Conservation (phyloP, 2,329 filamentous ascomycete species). For the Talaromyces albobiverticillius region DNA sequence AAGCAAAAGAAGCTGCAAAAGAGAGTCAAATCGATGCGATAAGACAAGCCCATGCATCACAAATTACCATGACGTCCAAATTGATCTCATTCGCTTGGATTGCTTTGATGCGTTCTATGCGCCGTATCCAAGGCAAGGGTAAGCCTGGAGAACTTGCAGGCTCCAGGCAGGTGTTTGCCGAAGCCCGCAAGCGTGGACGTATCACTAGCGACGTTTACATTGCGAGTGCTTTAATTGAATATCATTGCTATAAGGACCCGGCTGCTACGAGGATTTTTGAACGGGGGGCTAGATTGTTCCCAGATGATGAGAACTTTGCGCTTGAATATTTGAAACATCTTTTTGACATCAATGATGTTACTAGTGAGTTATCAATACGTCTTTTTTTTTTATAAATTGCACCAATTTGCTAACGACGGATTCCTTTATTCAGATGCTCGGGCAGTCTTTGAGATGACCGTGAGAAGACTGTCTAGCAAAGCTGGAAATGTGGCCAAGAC, state of each 20-base stretch:
- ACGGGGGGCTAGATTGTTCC: conserved; percentile 87
- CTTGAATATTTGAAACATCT: conserved; percentile 95
- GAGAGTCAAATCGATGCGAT: conserved; percentile 56
- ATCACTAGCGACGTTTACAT: conserved; percentile 95
- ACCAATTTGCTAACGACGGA: conserved; percentile 16
- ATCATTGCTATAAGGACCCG: conserved; percentile 90
- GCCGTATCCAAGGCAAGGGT: conserved; percentile 82
- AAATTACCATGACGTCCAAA: conserved; percentile 73
- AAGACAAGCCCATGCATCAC: conserved; percentile 65
- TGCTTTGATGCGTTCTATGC: conserved; percentile 87
- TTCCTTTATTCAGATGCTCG: conserved; percentile 68
- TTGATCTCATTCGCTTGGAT: conserved; percentile 95
- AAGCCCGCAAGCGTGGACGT: conserved; percentile 81
- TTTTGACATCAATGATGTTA: conserved; percentile 86
- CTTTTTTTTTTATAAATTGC: too few species aligned
- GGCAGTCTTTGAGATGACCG: conserved; percentile 92
- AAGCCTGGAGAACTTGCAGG: conserved; percentile 68
- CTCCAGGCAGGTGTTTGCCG: conserved; percentile 81
- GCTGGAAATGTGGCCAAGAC: conserved; percentile 71
- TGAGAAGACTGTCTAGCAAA: conserved; percentile 75
- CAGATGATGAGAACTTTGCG: conserved; percentile 88
- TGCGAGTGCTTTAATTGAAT: conserved; percentile 87
- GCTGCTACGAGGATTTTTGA: conserved; percentile 96
- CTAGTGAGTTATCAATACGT: conserved; percentile 62
- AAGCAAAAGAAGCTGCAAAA: conserved; percentile 51